A percentile compares a stretch with the other conserved stretches of the same genome.
These are phyloP conservation scores for Aspergillus aculeatinus DNA, from an alignment of 2,329 filamentous ascomycete genomes.

Conservation along the genomic window DNA sequence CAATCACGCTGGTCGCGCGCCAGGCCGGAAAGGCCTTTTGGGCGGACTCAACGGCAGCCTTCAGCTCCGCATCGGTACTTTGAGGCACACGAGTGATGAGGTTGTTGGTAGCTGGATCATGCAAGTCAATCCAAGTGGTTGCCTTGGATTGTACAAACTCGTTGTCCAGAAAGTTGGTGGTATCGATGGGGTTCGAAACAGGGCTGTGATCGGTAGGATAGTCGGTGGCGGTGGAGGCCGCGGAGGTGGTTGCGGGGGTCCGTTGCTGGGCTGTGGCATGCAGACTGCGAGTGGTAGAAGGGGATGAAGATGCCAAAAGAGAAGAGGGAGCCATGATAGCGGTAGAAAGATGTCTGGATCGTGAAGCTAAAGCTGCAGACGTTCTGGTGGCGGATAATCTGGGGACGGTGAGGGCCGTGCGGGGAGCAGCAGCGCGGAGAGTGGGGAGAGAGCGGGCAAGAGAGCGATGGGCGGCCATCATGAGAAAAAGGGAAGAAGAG, in stretches of 20 bases:
- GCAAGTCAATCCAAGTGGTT: slow-evolving; percentile 62
- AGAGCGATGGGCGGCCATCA: slow-evolving; percentile 41
- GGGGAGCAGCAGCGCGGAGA: slow-evolving; percentile 39
- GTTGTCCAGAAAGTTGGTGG: slow-evolving; percentile 65
- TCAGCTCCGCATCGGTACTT: slow-evolving; percentile 63
- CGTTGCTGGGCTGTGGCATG: slow-evolving; percentile 58
- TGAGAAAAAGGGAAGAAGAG: slow-evolving; percentile 15
- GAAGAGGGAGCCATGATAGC: slow-evolving; percentile 24
- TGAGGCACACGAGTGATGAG: slow-evolving; percentile 65
- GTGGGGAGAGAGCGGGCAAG: slow-evolving; percentile 39
- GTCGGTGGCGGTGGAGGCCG: slow-evolving; percentile 50
- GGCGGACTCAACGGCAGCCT: slow-evolving; percentile 61
- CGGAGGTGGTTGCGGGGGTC: slow-evolving; percentile 49
- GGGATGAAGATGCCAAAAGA: slow-evolving; percentile 19
- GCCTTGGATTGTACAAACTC: slow-evolving; percentile 59
- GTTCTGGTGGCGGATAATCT: slow-evolving; percentile 18
- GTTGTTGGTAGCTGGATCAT: slow-evolving; percentile 67
- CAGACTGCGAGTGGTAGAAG: slow-evolving; percentile 34
- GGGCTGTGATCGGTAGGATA: slow-evolving; percentile 58
- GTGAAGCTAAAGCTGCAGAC: slow-evolving; percentile 21
- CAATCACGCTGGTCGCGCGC: slow-evolving; percentile 60
- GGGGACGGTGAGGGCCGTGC: slow-evolving; percentile 29
- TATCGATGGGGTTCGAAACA: slow-evolving; percentile 57
- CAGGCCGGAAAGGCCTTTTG: slow-evolving; percentile 63
- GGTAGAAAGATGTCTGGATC: slow-evolving; percentile 27